Evolutionary conservation across 345 rosid genomes (phyloP), one percentile per base, ranked within the genome.

Genomic region (Hirschfeldia incana): DNA sequence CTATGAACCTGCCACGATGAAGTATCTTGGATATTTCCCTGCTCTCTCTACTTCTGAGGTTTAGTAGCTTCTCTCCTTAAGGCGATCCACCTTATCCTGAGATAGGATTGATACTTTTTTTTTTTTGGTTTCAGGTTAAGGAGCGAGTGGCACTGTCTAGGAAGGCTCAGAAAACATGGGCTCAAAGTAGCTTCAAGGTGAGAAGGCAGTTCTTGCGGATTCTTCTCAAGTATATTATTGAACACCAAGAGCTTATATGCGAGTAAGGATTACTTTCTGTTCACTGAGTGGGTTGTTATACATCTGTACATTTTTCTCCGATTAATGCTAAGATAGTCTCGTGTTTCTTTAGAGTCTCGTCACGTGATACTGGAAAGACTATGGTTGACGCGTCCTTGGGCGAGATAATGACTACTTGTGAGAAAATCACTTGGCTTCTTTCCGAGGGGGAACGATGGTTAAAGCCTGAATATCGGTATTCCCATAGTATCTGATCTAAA

Each of bases 361-460:
- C 98, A 42, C 98, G 98, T 12, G 99, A 95, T 85, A 93, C 99
- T 80, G 98, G 98, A 55, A 95, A 93, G 89, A 95, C 99, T 67
- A 95, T 91, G 97, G 90, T 95, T 4, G 99, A 95, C 85, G 98
- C 97, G 72, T 95, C 99, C 68, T 77, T 95, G 70, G 99, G 99
- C 74, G 99, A 95, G 72, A 95, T 95, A 77, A 93, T 93, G 99
- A 95, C 99, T 44, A 95, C 99, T n/a, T 95, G 98, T 71, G 99
- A 95, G 88, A 95, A 95, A 89, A 91, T 95, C 68, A 90, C 97
- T 72, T 95, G 99, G 99, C 98, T 95, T 84, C 89, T 95, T 70
- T 88, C 99, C 2, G 98, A 95, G 91, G 99, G 99, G 7, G 99
- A 95, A 83, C 85, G 79, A 73, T 95, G 98, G 98, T 88, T 93